Conservation (phyloP, 768 basidiomycete genomes). For the Leccinum rimulosum region DNA sequence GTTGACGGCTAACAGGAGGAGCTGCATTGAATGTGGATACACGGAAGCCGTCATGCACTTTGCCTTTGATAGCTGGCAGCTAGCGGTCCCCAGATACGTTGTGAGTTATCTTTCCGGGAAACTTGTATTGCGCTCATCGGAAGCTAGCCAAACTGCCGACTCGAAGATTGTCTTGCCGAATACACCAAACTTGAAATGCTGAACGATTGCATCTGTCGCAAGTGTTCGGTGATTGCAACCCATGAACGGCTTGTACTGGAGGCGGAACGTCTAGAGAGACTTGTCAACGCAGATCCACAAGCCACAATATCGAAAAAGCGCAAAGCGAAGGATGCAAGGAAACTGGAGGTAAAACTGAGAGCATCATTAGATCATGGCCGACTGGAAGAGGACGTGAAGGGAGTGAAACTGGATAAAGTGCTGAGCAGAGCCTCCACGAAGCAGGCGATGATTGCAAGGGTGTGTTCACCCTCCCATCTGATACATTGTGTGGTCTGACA, state of each 20-base stretch:
- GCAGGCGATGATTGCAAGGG: slow-evolving; percentile 89
- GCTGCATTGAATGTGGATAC: slow-evolving; percentile 88
- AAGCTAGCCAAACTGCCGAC: slow-evolving; percentile 55
- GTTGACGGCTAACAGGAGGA: slow-evolving; percentile 84
- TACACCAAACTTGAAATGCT: slow-evolving; percentile 88
- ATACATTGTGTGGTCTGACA: slow-evolving; percentile 16
- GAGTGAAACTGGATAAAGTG: slow-evolving; percentile 76
- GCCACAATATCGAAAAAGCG: slow-evolving; percentile 73
- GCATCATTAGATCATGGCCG: slow-evolving; percentile 67
- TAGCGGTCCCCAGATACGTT: slow-evolving; percentile 63
- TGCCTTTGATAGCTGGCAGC: slow-evolving; percentile 80
- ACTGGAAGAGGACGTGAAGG: slow-evolving; percentile 82
- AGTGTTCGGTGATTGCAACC: slow-evolving; percentile 84
- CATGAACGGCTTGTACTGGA: slow-evolving; percentile 62
- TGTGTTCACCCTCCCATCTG: slow-evolving; percentile 29
- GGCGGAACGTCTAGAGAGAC: slow-evolving; percentile 49
- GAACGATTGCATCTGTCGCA: slow-evolving; percentile 89
- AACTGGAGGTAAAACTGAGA: slow-evolving; percentile 59
- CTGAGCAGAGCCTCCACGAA: slow-evolving; percentile 76
- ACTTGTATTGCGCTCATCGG: slow-evolving; percentile 8
- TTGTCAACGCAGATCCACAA: slow-evolving; percentile 33
- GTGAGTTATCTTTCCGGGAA: slow-evolving; percentile 41
- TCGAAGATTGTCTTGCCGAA: slow-evolving; percentile 84
- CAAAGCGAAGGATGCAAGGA: slow-evolving; percentile 66
- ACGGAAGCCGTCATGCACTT: slow-evolving; percentile 95